These are phyloP conservation scores for Populus davidiana DNA, from an alignment of 345 rosid species.

Conservation along the genomic window DNA sequence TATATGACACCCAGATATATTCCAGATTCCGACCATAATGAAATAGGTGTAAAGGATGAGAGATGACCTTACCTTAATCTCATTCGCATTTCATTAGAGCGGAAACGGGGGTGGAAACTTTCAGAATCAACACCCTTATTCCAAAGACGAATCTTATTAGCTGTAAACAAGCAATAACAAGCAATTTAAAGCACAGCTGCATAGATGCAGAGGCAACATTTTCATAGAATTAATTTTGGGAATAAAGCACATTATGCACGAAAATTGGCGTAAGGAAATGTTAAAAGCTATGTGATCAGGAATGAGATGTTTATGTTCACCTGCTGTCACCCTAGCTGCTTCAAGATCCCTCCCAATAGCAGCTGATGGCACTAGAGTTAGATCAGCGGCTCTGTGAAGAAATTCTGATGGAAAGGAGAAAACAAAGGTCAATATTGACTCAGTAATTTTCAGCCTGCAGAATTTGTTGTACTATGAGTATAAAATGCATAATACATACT, in stretches of 20 bases:
- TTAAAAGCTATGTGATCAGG: neutral
- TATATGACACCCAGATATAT: conserved; percentile 18
- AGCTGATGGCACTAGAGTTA: conserved; percentile 91
- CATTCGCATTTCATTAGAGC: conserved; percentile 74
- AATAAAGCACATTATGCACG: neutral
- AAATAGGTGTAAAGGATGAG: neutral
- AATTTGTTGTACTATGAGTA: neutral
- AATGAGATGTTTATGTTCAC: conserved; percentile 33
- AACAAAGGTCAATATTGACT: conserved; percentile 3
- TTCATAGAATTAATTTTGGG: neutral
- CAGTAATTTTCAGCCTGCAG: neutral
- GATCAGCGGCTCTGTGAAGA: conserved; percentile 98
- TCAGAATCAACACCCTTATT: conserved; percentile 97
- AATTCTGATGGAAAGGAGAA: conserved; percentile 52
- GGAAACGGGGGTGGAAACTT: conserved; percentile 78
- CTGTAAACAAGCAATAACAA: conserved; percentile 35
- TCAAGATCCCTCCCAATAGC: conserved; percentile 84
- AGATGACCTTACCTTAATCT: conserved; percentile 56
- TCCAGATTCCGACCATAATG: neutral
- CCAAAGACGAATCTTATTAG: conserved; percentile 94
- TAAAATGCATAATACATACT: conserved; percentile 45
- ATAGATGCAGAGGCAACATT: neutral
- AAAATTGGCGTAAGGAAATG: neutral
- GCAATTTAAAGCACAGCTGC: conserved; percentile 15
- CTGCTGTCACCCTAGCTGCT: conserved; percentile 85